phyloP scores from a whole-genome alignment of 2,329 filamentous ascomycete species.

The Byssothecium circinans region DNA sequence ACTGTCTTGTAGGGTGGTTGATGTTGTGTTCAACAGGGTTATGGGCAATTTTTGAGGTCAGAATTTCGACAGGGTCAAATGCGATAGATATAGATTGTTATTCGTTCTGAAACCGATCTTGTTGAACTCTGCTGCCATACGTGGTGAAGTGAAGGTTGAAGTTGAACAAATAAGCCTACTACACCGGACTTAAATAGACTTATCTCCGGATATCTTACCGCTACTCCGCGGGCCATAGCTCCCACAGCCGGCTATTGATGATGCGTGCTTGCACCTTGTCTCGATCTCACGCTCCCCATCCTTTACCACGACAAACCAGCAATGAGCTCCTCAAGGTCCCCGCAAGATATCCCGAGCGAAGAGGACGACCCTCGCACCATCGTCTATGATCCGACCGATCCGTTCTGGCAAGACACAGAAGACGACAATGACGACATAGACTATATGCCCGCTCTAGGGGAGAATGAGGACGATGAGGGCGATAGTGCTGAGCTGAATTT shows the following conservation, averaged over 20 bases:
- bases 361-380: conserved; percentile 28
- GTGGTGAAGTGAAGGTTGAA: too few species aligned
- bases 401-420: conserved; percentile 38
- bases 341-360: conserved; percentile 26
- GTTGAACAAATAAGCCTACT: too few species aligned
- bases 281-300: not conserved
- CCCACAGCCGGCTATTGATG: not conserved
- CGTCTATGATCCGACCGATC: conserved; percentile 36
- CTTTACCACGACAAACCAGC: not conserved
- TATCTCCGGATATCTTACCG: not conserved
- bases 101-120: too few species aligned
- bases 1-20: too few species aligned
- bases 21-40: too few species aligned
- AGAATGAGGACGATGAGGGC: conserved; percentile 44
- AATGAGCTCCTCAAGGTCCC: conserved; percentile 5
- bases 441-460: conserved; percentile 49
- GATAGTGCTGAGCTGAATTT: conserved; percentile 40
- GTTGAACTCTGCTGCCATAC: too few species aligned
- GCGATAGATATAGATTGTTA: too few species aligned
- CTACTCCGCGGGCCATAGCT: not conserved
- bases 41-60: too few species aligned
- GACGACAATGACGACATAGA: conserved; percentile 57
- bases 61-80: too few species aligned
- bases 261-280: not conserved
- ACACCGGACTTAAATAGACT: not conserved